Evolutionary conservation across 441 rosid genomes (phyloP).

Genomic region (Rhodomyrtus psidioides): DNA sequence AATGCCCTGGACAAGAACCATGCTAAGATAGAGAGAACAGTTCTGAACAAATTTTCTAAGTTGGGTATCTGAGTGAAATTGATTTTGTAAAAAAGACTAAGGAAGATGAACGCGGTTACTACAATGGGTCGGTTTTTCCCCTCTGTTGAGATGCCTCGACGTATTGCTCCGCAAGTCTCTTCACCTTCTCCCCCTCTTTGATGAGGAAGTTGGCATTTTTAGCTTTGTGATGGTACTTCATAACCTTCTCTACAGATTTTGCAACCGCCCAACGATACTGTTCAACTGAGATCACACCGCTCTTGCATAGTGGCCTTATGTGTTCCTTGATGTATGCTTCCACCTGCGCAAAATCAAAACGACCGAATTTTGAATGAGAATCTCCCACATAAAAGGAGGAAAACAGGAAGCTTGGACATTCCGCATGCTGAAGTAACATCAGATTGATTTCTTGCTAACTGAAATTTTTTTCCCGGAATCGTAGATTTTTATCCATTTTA

Average conservation of each 20-base stretch:
- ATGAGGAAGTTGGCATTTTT: slow-evolving; percentile 85
- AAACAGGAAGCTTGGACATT: background rate
- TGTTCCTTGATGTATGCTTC: slow-evolving; percentile 97
- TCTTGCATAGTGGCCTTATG: slow-evolving; percentile 90
- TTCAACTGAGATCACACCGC: slow-evolving; percentile 71
- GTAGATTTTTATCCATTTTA: background rate
- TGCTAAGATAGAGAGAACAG: background rate
- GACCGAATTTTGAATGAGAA: background rate
- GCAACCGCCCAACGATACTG: slow-evolving; percentile 95
- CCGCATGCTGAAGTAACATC: background rate
- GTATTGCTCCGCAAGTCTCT: slow-evolving; percentile 97
- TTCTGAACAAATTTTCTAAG: background rate
- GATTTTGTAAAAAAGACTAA: background rate
- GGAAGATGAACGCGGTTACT: background rate
- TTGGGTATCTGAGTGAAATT: background rate
- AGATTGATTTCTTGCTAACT: background rate
- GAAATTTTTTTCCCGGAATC: background rate
- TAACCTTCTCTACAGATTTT: slow-evolving; percentile 82
- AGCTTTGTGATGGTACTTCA: slow-evolving; percentile 81
- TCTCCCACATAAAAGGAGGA: background rate
- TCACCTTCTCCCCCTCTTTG: slow-evolving; percentile 97
- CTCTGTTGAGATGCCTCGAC: slow-evolving; percentile 70
- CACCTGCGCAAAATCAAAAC: slow-evolving; percentile 35
- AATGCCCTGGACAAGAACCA: background rate
- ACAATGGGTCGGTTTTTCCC: slow-evolving; percentile 25